A percentile compares a stretch with the other conserved stretches of the same genome.
phyloP scores from a whole-genome alignment of 2,329 filamentous ascomycete species.

The Ophiostoma himal-ulmi region DNA sequence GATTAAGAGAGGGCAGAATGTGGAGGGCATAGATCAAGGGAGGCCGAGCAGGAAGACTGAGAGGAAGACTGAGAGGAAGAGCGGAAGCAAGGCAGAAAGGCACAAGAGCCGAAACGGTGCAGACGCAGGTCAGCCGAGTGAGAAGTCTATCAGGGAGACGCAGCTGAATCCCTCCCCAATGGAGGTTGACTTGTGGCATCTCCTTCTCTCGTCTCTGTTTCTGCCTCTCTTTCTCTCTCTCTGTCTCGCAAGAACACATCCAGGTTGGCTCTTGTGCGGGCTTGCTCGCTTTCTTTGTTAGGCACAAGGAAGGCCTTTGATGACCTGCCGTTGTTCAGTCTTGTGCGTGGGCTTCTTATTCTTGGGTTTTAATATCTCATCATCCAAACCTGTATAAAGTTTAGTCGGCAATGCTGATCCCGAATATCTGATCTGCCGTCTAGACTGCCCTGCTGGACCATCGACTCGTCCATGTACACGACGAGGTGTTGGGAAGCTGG shows the following conservation, averaged over 20 bases:
- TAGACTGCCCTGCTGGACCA: too few relatives aligned
- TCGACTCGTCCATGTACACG: background rate
- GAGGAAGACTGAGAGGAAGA: background rate
- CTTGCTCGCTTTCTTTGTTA: background rate
- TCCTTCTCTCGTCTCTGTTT: background rate
- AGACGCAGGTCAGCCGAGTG: background rate
- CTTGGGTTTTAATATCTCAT: background rate
- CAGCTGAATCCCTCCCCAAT: background rate
- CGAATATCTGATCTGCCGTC: background rate
- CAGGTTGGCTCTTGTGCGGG: background rate
- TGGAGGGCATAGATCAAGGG: background rate
- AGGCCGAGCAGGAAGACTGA: background rate
- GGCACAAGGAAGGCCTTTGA: background rate
- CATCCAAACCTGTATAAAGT: background rate
- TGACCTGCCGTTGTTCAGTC: background rate
- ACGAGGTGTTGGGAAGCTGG: background rate
- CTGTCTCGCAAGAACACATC: too few relatives aligned
- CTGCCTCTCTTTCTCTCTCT: background rate
- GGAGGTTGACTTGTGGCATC: background rate
- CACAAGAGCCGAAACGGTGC: background rate
- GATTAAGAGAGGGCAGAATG: background rate
- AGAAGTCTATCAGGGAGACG: background rate
- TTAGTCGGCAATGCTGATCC: background rate
- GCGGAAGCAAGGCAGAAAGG: background rate
- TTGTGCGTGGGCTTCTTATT: background rate